phyloP scores from a whole-genome alignment of 1,139 yeast genomes.

The Saccharomyces hybrid region DNA sequence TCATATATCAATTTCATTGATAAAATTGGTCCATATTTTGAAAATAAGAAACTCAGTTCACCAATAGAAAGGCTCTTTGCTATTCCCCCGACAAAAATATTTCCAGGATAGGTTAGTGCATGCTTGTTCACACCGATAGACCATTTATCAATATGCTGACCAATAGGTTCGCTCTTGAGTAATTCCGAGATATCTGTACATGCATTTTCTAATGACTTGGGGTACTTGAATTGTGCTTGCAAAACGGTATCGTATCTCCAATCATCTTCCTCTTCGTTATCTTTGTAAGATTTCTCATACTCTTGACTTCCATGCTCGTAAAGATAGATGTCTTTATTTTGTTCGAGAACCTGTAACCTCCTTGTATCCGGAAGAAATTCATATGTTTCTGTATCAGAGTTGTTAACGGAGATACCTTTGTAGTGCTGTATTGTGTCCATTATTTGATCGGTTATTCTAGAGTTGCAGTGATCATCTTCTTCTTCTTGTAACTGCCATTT shows the following conservation, averaged over 20 bases:
- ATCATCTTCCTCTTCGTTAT: constrained; percentile 5
- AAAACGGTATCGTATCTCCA: constrained; percentile 24
- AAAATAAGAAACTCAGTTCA: constrained; percentile 35
- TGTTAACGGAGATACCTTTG: constrained; percentile 19
- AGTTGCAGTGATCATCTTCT: constrained; percentile 6
- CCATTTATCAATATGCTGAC: constrained; percentile 16
- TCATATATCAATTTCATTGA: constrained; percentile 40
- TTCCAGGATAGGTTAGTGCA: constrained; percentile 58
- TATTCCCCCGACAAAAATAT: constrained; percentile 49
- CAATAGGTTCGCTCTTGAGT: constrained; percentile 1
- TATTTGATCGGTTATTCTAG: constrained; percentile 7
- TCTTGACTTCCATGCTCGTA: constrained; percentile 22
- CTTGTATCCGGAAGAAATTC: constrained; percentile 23
- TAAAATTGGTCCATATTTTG: constrained; percentile 37
- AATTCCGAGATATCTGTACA: constrained; percentile 1
- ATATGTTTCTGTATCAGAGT: constrained; percentile 24
- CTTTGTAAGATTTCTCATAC: constrained; percentile 10
- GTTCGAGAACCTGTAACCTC: constrained; percentile 17
- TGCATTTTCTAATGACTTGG: constrained; percentile 6
- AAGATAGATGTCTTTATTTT: constrained; percentile 17
- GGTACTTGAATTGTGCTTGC: constrained; percentile 26
- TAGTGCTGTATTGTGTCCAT: constrained; percentile 11
- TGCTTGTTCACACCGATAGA: constrained; percentile 28
- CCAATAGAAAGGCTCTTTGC: constrained; percentile 36
- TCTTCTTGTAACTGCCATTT: constrained; percentile 13